A percentile compares a stretch with the other conserved stretches of the same genome.
These are phyloP conservation scores for Naganishia kalamii DNA, from an alignment of 768 basidiomycete species.

Conservation along the genomic window DNA sequence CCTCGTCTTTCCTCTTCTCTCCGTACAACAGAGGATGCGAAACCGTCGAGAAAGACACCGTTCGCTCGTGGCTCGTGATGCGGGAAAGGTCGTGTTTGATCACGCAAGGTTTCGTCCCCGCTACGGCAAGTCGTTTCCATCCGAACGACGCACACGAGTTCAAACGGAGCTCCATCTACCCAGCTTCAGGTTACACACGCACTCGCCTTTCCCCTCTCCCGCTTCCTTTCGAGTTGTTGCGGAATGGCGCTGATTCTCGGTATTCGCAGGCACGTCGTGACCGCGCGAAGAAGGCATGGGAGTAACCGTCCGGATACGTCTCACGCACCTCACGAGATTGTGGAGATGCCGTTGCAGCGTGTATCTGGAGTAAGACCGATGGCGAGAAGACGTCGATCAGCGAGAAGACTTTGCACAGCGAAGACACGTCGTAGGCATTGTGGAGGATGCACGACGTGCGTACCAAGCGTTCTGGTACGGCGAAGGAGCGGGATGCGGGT, in stretches of 20 bases:
- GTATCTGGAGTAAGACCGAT: background rate
- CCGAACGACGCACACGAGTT: background rate
- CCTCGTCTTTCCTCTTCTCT: no score
- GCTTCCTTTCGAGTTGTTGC: background rate
- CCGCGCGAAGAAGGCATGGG: constrained; percentile 23
- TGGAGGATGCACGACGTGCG: no score
- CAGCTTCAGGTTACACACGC: background rate
- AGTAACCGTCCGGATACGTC: background rate
- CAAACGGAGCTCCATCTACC: background rate
- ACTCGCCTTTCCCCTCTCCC: background rate
- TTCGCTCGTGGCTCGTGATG: no score
- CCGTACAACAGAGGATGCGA: no score
- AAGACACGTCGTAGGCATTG: no score
- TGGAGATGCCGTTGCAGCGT: background rate
- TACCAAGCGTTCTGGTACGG: no score
- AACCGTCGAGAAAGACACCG: no score
- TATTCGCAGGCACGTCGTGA: constrained; percentile 14
- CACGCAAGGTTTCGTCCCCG: no score
- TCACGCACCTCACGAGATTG: background rate
- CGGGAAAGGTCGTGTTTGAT: no score
- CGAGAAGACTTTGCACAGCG: no score
- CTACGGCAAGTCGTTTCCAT: no score
- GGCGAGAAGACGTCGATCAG: background rate
- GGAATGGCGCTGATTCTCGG: background rate
- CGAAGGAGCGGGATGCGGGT: no score